Percentiles rank a stretch among this genome's conserved stretches.
Evolutionary conservation across 2,329 filamentous ascomycete species (phyloP).

Genomic region (Phoma sp.): DNA sequence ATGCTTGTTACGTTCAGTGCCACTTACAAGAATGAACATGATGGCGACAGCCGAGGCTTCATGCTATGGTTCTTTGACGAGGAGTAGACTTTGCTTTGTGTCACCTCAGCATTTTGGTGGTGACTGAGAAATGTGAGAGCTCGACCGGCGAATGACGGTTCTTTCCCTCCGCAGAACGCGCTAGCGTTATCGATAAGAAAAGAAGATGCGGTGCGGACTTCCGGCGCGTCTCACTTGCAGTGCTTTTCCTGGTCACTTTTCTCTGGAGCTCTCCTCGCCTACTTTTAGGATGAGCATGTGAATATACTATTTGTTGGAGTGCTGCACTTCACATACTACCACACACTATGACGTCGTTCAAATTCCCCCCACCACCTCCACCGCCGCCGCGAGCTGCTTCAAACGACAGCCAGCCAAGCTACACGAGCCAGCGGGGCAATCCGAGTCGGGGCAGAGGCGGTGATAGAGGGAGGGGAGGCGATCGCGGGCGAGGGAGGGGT

Average conservation of each 20-base stretch:
- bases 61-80: constrained; percentile 31
- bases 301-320: background rate
- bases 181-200: constrained; percentile 21
- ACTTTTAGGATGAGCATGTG: constrained; percentile 1
- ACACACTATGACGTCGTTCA: constrained; percentile 46
- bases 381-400: constrained; percentile 46
- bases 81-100: constrained; percentile 5
- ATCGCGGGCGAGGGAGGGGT: constrained; percentile 41
- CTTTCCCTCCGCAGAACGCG: constrained; percentile 12
- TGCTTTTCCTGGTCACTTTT: background rate
- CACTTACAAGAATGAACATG: constrained; percentile 53
- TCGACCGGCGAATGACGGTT: constrained; percentile 16
- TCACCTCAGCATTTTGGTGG: constrained; percentile 22
- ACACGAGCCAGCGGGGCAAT: constrained; percentile 42
- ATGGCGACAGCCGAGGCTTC: constrained; percentile 25
- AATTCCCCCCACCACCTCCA: constrained; percentile 59
- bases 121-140: constrained; percentile 16
- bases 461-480: constrained; percentile 32
- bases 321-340: constrained; percentile 6
- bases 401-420: constrained; percentile 33
- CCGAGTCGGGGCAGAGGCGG: constrained; percentile 40
- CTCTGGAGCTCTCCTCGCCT: background rate
- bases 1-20: too few species aligned
- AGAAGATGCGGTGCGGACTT: constrained; percentile 13
- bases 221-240: constrained; percentile 1